Evolutionary conservation across 2,329 filamentous ascomycete species (phyloP).

Genomic region (Colletotrichum liaoningense): DNA sequence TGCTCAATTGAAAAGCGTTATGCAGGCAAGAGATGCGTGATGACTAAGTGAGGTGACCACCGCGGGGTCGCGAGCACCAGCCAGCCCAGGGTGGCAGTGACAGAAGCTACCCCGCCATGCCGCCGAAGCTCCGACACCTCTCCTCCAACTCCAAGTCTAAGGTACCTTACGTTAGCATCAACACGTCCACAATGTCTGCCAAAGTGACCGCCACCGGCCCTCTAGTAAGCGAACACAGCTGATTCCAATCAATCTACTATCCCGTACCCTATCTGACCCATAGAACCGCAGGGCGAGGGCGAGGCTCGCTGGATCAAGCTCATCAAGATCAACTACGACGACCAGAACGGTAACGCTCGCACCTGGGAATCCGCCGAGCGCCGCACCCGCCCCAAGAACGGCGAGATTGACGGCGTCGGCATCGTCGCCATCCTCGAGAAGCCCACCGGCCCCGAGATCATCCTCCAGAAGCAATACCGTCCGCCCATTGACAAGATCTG

Average conservation of each 20-base stretch:
- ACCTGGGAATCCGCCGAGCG: constrained; percentile 81
- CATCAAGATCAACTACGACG: constrained; percentile 72
- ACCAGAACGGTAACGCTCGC: constrained; percentile 67
- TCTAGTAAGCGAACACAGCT: constrained; percentile 50
- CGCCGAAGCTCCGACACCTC: background rate
- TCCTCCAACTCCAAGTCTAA: background rate
- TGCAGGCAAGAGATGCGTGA: background rate
- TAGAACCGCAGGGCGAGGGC: constrained; percentile 51
- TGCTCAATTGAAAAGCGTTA: background rate
- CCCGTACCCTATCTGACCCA: background rate
- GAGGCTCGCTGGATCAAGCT: constrained; percentile 72
- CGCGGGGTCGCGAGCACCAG: background rate
- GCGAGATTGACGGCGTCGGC: constrained; percentile 77
- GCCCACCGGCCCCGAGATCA: constrained; percentile 62
- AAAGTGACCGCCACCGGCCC: constrained; percentile 58
- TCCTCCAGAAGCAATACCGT: constrained; percentile 76
- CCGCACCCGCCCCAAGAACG: constrained; percentile 70
- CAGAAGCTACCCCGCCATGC: background rate
- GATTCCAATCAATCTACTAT: background rate
- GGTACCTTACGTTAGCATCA: background rate
- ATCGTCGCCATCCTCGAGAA: constrained; percentile 76
- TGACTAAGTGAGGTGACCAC: background rate
- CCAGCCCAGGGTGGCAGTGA: background rate
- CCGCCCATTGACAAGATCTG: constrained; percentile 69
- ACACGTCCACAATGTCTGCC: constrained; percentile 37